phyloP scores from a whole-genome alignment of 768 basidiomycete species.

The Chalciporus pseudorubinellus region DNA sequence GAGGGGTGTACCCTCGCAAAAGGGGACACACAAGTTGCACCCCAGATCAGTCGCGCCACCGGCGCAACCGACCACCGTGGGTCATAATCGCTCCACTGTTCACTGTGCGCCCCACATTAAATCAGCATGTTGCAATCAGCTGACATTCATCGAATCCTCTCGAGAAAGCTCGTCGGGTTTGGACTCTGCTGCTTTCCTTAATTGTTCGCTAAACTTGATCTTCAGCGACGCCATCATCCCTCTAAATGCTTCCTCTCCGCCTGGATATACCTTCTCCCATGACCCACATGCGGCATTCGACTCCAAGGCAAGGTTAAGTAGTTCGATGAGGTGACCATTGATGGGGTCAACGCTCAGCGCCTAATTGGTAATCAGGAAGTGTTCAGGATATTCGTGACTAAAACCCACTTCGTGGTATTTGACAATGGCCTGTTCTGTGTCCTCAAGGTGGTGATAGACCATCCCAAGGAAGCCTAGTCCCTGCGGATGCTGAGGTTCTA shows the following conservation, averaged over 20 bases:
- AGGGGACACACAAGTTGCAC: conserved; percentile 16
- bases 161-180: conserved; percentile 17
- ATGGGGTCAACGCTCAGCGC: conserved; percentile 81
- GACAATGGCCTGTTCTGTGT: conserved; percentile 78
- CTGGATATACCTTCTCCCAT: conserved; percentile 35
- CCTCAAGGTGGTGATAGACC: conserved; percentile 71
- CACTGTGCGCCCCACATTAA: conserved; percentile 19
- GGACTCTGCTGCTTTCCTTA: conserved; percentile 17
- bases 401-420: conserved; percentile 85
- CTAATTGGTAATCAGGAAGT: conserved; percentile 32
- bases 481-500: conserved; percentile 80
- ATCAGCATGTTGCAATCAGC: conserved; percentile 26
- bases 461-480: conserved; percentile 90
- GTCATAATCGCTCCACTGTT: conserved; percentile 23
- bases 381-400: neutral
- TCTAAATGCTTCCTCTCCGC: conserved; percentile 33
- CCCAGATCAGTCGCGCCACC: conserved; percentile 26
- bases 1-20: conserved; percentile 3
- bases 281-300: conserved; percentile 33
- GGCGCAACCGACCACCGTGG: conserved; percentile 22
- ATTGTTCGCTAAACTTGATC: conserved; percentile 25
- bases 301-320: conserved; percentile 80
- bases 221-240: conserved; percentile 34
- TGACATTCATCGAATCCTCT: conserved; percentile 33
- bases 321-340: conserved; percentile 75